phyloP scores from a whole-genome alignment of 495 filamentous ascomycete species.

The Tetracladium setigerum region DNA sequence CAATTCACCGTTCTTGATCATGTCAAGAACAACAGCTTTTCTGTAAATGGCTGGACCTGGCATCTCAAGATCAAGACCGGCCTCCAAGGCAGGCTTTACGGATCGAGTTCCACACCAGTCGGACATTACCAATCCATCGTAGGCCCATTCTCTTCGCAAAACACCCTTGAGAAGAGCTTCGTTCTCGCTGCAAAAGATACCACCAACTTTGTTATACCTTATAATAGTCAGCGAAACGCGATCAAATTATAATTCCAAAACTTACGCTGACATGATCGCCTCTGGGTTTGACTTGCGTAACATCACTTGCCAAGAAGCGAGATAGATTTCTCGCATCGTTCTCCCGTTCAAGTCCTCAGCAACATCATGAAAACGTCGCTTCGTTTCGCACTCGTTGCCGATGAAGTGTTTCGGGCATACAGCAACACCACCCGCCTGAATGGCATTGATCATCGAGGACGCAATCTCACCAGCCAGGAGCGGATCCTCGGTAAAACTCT shows the following conservation, averaged over 20 bases:
- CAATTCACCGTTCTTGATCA: conserved; percentile 46
- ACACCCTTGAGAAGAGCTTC: conserved; percentile 50
- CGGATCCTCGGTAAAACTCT: conserved; percentile 57
- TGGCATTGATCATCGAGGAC: conserved; percentile 16
- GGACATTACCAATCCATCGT: conserved; percentile 49
- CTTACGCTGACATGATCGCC: conserved; percentile 46
- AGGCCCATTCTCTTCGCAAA: conserved; percentile 61
- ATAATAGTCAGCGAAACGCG: too few relatives aligned
- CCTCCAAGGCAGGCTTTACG: conserved; percentile 52
- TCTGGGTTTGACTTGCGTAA: conserved; percentile 44
- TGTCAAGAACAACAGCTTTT: conserved; percentile 46
- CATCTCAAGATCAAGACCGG: conserved; percentile 68
- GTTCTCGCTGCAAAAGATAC: conserved; percentile 57
- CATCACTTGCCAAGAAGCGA: conserved; percentile 52
- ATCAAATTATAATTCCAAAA: background rate
- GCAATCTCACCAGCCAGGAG: conserved; percentile 23
- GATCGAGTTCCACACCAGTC: conserved; percentile 59
- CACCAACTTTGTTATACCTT: conserved; percentile 63
- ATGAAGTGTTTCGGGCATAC: conserved; percentile 29
- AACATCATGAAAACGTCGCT: conserved; percentile 33
- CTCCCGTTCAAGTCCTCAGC: conserved; percentile 38
- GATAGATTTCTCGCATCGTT: conserved; percentile 54
- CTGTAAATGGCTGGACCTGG: conserved; percentile 60
- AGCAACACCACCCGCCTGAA: conserved; percentile 22
- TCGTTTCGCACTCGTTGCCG: conserved; percentile 25